Percentiles rank a stretch among this genome's conserved stretches.
phyloP scores from a whole-genome alignment of 2,329 filamentous ascomycete genomes.

The Colletotrichum brevisporum region DNA sequence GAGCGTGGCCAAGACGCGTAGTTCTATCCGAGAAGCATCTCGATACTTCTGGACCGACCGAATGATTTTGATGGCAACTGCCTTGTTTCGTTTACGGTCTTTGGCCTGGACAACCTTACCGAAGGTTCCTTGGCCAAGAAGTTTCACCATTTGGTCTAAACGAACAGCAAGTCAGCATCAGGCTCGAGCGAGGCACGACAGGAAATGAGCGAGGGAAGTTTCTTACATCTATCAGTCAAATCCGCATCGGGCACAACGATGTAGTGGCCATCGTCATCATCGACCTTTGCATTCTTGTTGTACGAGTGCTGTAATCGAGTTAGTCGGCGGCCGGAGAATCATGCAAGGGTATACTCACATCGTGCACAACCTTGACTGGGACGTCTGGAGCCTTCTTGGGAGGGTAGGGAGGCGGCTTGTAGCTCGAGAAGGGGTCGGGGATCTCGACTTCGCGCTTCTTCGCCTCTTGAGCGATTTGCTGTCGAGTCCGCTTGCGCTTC shows the following conservation, averaged over 20 bases:
- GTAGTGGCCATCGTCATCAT: constrained; percentile 98
- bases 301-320: constrained; percentile 52
- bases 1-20: constrained; percentile 91
- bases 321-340: constrained; percentile 9
- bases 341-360: constrained; percentile 65
- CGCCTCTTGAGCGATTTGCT: constrained; percentile 85
- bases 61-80: constrained; percentile 97
- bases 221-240: constrained; percentile 89
- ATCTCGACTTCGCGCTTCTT: constrained; percentile 83
- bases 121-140: constrained; percentile 97
- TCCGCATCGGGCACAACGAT: constrained; percentile 90
- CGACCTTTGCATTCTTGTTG: constrained; percentile 79
- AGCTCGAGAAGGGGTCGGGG: constrained; percentile 81
- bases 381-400: constrained; percentile 92
- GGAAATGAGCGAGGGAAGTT: constrained; percentile 42
- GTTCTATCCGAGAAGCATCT: constrained; percentile 94
- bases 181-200: neutral
- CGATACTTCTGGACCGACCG: constrained; percentile 98
- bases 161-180: constrained; percentile 44
- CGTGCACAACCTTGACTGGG: constrained; percentile 71
- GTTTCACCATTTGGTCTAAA: constrained; percentile 86
- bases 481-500: constrained; percentile 90
- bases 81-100: constrained; percentile 82
- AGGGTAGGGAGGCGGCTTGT: constrained; percentile 88
- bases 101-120: constrained; percentile 97